Evolutionary conservation across 1,139 yeast genomes (phyloP).

Genomic region (Candida tropicalis): DNA sequence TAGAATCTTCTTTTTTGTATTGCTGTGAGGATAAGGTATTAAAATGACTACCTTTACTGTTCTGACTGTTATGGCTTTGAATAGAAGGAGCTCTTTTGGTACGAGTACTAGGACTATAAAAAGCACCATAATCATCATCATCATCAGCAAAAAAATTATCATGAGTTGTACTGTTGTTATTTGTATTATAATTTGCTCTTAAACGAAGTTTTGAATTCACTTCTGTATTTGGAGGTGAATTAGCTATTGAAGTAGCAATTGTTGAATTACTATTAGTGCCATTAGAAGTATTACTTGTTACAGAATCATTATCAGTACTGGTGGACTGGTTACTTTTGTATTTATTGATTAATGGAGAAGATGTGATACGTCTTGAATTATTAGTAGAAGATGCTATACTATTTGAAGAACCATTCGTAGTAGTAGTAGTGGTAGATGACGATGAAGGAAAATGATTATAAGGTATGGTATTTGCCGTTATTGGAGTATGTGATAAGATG

Average conservation of each 20-base stretch:
- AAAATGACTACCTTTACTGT: too few species aligned
- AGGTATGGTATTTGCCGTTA: not conserved
- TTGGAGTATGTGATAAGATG: not conserved
- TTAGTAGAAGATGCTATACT: not conserved
- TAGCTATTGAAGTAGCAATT: conserved; percentile 3
- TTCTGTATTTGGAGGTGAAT: conserved; percentile 3
- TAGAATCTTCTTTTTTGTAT: not conserved
- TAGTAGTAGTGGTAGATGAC: too few species aligned
- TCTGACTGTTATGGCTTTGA: too few species aligned
- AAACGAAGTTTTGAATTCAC: too few species aligned
- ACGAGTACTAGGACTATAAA: too few species aligned
- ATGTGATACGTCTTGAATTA: not conserved
- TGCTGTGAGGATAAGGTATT: not conserved
- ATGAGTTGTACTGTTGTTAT: too few species aligned
- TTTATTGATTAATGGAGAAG: conserved; percentile 2
- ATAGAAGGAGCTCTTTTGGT: too few species aligned
- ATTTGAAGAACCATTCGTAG: too few species aligned
- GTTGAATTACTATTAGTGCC: not conserved
- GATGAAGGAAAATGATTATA: too few species aligned
- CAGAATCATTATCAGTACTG: conserved; percentile 1
- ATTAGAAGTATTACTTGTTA: not conserved
- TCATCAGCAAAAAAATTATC: too few species aligned
- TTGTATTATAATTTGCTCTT: too few species aligned
- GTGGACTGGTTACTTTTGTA: conserved; percentile 3
- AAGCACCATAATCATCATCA: too few species aligned